A percentile compares a stretch with the other conserved stretches of the same genome.
Conservation (phyloP, 768 basidiomycete genomes). For the Amanita exitialis region DNA sequence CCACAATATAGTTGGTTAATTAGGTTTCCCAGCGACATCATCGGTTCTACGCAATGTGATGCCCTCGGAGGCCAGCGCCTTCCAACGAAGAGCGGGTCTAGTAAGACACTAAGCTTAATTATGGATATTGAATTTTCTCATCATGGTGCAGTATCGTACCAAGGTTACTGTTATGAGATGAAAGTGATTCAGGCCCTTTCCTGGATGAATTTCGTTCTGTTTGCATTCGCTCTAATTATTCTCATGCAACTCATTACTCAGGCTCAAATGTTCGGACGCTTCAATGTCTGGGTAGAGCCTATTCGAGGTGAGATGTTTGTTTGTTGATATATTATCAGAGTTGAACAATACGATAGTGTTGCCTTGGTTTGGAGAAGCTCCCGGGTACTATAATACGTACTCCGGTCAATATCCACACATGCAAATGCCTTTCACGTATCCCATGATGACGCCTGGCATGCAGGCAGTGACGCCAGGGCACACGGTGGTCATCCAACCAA, state of each 20-base stretch:
- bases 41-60: slow-evolving; percentile 56
- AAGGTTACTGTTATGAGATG: slow-evolving; percentile 67
- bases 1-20: not conserved
- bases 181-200: slow-evolving; percentile 72
- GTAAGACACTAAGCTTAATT: slow-evolving; percentile 25
- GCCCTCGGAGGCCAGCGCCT: slow-evolving; percentile 28
- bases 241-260: slow-evolving; percentile 45
- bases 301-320: slow-evolving; percentile 28
- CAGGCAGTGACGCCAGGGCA: slow-evolving; percentile 34
- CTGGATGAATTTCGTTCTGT: slow-evolving; percentile 55
- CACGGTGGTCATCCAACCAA: slow-evolving; percentile 61
- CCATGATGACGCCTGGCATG: slow-evolving; percentile 11
- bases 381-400: slow-evolving; percentile 45
- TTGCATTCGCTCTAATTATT: slow-evolving; percentile 39
- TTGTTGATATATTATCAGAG: not conserved
- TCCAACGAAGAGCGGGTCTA: slow-evolving; percentile 42
- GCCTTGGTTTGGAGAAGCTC: slow-evolving; percentile 69
- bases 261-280: slow-evolving; percentile 44
- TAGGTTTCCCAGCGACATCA: slow-evolving; percentile 45
- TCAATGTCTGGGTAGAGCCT: slow-evolving; percentile 47
- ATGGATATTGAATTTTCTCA: slow-evolving; percentile 2
- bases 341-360: slow-evolving; percentile 32
- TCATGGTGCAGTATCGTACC: slow-evolving; percentile 35
- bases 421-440: slow-evolving; percentile 18
- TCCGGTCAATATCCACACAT: slow-evolving; percentile 22